These are phyloP conservation scores for Nakazawaea wickerhamii DNA, from an alignment of 805 yeast genomes.

Conservation along the genomic window DNA sequence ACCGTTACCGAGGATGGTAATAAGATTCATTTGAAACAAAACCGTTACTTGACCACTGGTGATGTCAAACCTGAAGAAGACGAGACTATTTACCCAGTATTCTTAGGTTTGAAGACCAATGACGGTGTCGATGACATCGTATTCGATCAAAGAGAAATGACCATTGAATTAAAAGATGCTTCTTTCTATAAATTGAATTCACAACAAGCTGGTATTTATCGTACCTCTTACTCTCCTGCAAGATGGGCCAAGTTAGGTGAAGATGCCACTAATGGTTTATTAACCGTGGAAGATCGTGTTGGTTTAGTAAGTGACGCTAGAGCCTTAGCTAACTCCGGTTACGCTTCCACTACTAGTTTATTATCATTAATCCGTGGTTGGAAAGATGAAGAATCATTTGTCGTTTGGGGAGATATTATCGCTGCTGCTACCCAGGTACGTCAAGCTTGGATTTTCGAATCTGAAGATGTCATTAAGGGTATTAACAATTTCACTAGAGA, in stretches of 20 bases:
- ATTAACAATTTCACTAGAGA: slow-evolving; percentile 48
- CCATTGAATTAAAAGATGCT: slow-evolving; percentile 39
- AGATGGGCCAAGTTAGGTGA: slow-evolving; percentile 67
- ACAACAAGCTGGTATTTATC: slow-evolving; percentile 69
- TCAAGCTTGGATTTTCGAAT: slow-evolving; percentile 52
- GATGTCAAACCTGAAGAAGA: slow-evolving; percentile 77
- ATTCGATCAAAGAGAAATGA: slow-evolving; percentile 38
- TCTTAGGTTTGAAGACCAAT: slow-evolving; percentile 55
- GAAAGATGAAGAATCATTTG: slow-evolving; percentile 54
- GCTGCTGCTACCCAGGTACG: slow-evolving; percentile 42
- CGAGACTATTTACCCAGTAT: slow-evolving; percentile 61
- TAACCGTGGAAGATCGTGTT: slow-evolving; percentile 72
- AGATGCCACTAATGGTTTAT: slow-evolving; percentile 48
- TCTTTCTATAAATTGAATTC: slow-evolving; percentile 64
- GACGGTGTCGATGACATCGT: slow-evolving; percentile 56
- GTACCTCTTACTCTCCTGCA: slow-evolving; percentile 64
- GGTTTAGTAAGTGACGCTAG: slow-evolving; percentile 80
- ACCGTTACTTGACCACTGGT: slow-evolving; percentile 71
- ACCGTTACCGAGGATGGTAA: slow-evolving; percentile 54
- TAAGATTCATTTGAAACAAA: slow-evolving; percentile 55
- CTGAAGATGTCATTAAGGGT: slow-evolving; percentile 38
- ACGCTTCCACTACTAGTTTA: slow-evolving; percentile 55
- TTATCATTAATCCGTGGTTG: slow-evolving; percentile 55
- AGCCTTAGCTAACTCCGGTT: slow-evolving; percentile 66
- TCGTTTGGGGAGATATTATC: slow-evolving; percentile 62